phyloP scores from a whole-genome alignment of 108 stramenopile species.

The Tribonema minus region DNA sequence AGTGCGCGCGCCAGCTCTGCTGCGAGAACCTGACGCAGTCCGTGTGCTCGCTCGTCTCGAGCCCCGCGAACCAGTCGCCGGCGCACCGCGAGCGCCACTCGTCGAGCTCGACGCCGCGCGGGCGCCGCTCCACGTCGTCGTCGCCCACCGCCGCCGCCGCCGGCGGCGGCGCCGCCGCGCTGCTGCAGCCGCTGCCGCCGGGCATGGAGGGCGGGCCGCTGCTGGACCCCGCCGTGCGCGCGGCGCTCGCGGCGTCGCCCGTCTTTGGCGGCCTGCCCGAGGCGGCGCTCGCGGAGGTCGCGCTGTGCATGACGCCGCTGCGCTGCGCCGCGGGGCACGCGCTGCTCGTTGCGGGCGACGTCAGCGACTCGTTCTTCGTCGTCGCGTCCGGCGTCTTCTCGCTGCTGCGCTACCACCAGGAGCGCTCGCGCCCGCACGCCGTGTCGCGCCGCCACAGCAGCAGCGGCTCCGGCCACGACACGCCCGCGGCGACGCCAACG shows the following conservation, averaged over 20 bases:
- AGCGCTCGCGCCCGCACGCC: too few species aligned
- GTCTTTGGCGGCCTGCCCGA: background rate
- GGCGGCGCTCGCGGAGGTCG: background rate
- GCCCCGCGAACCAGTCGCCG: background rate
- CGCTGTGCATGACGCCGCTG: background rate
- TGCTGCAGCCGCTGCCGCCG: background rate
- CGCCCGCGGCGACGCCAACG: background rate
- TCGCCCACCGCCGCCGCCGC: too few species aligned
- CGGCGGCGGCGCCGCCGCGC: background rate
- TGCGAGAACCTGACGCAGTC: background rate
- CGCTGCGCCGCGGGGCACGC: background rate
- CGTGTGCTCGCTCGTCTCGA: background rate
- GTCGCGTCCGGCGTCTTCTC: background rate
- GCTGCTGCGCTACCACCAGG: too few species aligned
- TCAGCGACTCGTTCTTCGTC: background rate
- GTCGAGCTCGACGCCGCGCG: background rate
- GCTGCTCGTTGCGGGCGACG: background rate
- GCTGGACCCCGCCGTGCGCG: background rate
- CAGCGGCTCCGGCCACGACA: background rate
- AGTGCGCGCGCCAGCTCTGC: background rate
- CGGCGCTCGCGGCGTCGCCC: background rate
- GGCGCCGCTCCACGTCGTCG: background rate
- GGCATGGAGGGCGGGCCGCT: background rate
- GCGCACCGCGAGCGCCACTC: background rate
- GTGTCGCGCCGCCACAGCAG: too few species aligned